phyloP scores from a whole-genome alignment of 441 rosid species.

The Croton laevigatus region DNA sequence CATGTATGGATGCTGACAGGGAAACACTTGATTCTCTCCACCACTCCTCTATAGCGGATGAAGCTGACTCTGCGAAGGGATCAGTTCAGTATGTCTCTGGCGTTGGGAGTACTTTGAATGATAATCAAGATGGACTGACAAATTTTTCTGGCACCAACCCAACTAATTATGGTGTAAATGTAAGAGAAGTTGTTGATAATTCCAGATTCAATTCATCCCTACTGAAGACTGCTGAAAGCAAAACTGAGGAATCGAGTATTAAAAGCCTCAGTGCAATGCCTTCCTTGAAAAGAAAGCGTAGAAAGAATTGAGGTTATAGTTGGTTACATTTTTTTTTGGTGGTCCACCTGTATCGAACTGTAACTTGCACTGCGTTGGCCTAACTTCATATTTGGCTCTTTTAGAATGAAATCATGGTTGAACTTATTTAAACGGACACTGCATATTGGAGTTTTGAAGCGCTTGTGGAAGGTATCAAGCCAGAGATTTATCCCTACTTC shows the following conservation, averaged over 20 bases:
- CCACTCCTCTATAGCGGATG: slow-evolving; percentile 16
- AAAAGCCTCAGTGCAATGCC: slow-evolving; percentile 70
- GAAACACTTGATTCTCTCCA: slow-evolving; percentile 21
- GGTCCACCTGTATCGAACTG: too few species aligned
- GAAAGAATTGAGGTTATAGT: slow-evolving; percentile 37
- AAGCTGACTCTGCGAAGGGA: slow-evolving; percentile 12
- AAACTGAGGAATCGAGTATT: slow-evolving; percentile 15
- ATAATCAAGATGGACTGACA: slow-evolving; percentile 12
- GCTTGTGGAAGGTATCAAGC: too few species aligned
- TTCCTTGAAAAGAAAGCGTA: slow-evolving; percentile 66
- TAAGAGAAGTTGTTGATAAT: slow-evolving; percentile 20
- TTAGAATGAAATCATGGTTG: too few species aligned
- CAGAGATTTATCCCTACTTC: too few species aligned
- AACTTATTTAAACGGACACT: too few species aligned
- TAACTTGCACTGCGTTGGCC: too few species aligned
- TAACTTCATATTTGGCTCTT: too few species aligned
- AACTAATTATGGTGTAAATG: slow-evolving; percentile 18
- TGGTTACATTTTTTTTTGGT: too few species aligned
- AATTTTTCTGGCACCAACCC: slow-evolving; percentile 14
- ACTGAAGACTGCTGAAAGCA: slow-evolving; percentile 24
- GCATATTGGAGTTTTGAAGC: too few species aligned
- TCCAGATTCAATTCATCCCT: slow-evolving; percentile 12
- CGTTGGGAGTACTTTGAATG: slow-evolving; percentile 12
- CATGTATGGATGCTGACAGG: neutral
- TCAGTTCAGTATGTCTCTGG: slow-evolving; percentile 18